Evolutionary conservation across 2,329 filamentous ascomycete genomes (phyloP).

Genomic region (Neofusicoccum sp.): DNA sequence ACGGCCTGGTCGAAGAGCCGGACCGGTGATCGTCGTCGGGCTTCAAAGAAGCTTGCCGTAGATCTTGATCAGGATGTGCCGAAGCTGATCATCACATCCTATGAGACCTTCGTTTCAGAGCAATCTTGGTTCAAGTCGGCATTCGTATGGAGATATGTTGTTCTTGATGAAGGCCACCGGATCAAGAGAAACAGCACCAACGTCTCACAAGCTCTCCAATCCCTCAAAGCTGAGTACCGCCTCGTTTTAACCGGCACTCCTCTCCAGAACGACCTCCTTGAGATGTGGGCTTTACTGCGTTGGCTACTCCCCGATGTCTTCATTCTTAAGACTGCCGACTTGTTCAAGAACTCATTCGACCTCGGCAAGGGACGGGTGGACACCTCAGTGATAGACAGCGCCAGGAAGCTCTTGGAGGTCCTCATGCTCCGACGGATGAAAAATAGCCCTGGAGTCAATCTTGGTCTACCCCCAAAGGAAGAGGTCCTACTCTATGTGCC

Average conservation of each 20-base stretch:
- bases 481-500: conserved; percentile 59
- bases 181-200: conserved; percentile 78
- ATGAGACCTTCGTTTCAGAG: conserved; percentile 99
- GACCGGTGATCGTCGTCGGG: conserved; percentile 82
- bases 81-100: conserved; percentile 81
- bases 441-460: conserved; percentile 52
- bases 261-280: conserved; percentile 57
- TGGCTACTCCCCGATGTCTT: conserved; percentile 62
- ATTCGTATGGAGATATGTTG: conserved; percentile 98
- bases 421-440: conserved; percentile 62
- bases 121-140: conserved; percentile 86
- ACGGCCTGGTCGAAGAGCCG: conserved; percentile 77
- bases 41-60: conserved; percentile 21
- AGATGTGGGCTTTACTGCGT: conserved; percentile 58
- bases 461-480: conserved; percentile 57
- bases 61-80: conserved; percentile 25
- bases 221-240: conserved; percentile 48
- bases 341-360: conserved; percentile 58
- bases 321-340: conserved; percentile 46
- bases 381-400: conserved; percentile 52
- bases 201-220: conserved; percentile 43
- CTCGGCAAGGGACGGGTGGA: conserved; percentile 55
- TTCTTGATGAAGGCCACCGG: conserved; percentile 96
- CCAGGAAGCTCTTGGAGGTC: conserved; percentile 53
- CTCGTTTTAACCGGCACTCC: conserved; percentile 56